phyloP scores from a whole-genome alignment of 805 yeast genomes.

The Scheffersomyces spartinae region DNA sequence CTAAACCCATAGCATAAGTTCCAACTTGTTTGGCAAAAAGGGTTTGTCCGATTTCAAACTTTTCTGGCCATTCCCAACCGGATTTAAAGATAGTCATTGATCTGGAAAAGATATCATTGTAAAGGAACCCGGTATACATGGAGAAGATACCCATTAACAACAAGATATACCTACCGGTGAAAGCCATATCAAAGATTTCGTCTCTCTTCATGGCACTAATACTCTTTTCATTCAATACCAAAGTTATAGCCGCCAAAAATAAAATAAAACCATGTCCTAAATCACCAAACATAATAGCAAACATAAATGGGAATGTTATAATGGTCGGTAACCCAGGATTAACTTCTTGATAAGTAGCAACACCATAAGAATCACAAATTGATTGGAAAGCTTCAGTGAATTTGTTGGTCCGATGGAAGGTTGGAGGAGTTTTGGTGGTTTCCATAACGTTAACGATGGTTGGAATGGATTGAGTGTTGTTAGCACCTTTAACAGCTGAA shows the following conservation, averaged over 20 bases:
- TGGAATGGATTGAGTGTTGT: conserved; percentile 39
- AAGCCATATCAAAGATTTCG: conserved; percentile 96
- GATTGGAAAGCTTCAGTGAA: conserved; percentile 88
- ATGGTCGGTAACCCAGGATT: conserved; percentile 94
- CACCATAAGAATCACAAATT: conserved; percentile 92
- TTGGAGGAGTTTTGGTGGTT: conserved; percentile 86
- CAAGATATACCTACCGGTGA: conserved; percentile 80
- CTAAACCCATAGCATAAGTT: conserved; percentile 77
- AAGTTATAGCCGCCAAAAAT: conserved; percentile 54
- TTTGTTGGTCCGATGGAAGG: conserved; percentile 89
- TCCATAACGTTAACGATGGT: conserved; percentile 47
- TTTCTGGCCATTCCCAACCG: conserved; percentile 91
- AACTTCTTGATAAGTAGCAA: conserved; percentile 86
- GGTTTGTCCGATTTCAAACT: conserved; percentile 57
- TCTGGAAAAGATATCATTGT: conserved; percentile 88
- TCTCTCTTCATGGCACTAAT: conserved; percentile 60
- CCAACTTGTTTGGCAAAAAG: conserved; percentile 58
- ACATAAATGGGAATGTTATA: conserved; percentile 95
- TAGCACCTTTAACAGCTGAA: conserved; percentile 50
- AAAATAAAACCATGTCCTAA: conserved; percentile 89
- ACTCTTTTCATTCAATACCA: conserved; percentile 65
- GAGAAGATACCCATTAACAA: conserved; percentile 91
- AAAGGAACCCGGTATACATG: conserved; percentile 87
- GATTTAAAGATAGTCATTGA: conserved; percentile 80
- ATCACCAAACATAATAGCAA: conserved; percentile 99